These are phyloP conservation scores for Grosmannia clavigera DNA, from an alignment of 2,329 filamentous ascomycete genomes.

Conservation along the genomic window DNA sequence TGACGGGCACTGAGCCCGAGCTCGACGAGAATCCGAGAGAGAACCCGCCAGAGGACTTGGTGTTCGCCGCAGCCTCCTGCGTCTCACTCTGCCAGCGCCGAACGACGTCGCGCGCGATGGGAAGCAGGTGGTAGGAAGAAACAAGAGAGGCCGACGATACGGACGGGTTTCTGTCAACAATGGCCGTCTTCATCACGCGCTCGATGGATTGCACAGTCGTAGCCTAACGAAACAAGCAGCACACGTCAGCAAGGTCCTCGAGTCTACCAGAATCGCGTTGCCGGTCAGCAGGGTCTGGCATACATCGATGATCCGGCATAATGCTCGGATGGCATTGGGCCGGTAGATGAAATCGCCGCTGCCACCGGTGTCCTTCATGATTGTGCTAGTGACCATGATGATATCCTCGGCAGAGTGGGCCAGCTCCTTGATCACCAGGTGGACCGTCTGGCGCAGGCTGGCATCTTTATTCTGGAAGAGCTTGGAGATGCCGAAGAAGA, in stretches of 20 bases:
- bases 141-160: constrained; percentile 93
- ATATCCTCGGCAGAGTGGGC: constrained; percentile 93
- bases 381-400: constrained; percentile 98
- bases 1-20: constrained; percentile 51
- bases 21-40: constrained; percentile 81
- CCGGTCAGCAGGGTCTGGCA: neutral
- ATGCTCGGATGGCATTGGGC: constrained; percentile 87
- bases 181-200: constrained; percentile 96
- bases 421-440: constrained; percentile 95
- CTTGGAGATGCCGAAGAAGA: constrained; percentile 99
- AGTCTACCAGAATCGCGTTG: neutral
- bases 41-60: constrained; percentile 82
- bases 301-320: constrained; percentile 85
- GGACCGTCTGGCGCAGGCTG: constrained; percentile 95
- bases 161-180: constrained; percentile 97
- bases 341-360: constrained; percentile 89
- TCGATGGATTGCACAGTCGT: constrained; percentile 96
- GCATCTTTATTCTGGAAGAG: constrained; percentile 99
- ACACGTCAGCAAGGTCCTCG: neutral
- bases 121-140: constrained; percentile 94
- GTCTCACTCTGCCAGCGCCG: constrained; percentile 97
- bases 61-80: constrained; percentile 84
- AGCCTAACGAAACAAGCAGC: constrained; percentile 40
- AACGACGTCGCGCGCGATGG: constrained; percentile 90
- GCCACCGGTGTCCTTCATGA: constrained; percentile 98